A percentile compares a stretch with the other conserved stretches of the same genome.
phyloP scores from a whole-genome alignment of 1,139 yeast species.

The Schwanniomyces etchellsii region DNA sequence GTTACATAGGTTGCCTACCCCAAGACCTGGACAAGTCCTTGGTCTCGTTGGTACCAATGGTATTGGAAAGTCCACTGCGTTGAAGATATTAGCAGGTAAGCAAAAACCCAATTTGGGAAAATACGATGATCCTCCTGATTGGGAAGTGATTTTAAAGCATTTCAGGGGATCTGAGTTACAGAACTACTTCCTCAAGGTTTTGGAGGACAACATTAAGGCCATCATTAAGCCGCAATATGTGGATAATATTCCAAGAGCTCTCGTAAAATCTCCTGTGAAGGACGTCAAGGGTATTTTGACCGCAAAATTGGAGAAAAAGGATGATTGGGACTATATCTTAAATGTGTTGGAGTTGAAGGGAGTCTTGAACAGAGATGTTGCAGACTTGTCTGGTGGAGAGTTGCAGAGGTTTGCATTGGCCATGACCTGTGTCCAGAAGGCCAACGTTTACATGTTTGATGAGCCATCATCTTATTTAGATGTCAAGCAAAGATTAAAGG shows the following conservation, averaged over 20 bases:
- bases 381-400: conserved; percentile 94
- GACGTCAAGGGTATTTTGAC: conserved; percentile 82
- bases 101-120: conserved; percentile 95
- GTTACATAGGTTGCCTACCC: conserved; percentile 93
- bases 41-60: conserved; percentile 99
- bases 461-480: conserved; percentile 98
- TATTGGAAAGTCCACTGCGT: conserved; percentile 98
- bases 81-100: conserved; percentile 96
- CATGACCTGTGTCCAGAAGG: conserved; percentile 91
- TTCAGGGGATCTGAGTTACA: conserved; percentile 98
- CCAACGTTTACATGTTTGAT: conserved; percentile 97
- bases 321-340: conserved; percentile 57
- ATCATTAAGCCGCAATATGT: conserved; percentile 97
- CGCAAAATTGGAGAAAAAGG: conserved; percentile 63
- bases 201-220: conserved; percentile 91
- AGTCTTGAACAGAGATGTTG: conserved; percentile 79
- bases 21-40: conserved; percentile 97
- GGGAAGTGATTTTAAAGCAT: conserved; percentile 87
- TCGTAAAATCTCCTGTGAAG: conserved; percentile 78
- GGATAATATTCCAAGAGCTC: conserved; percentile 93
- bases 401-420: conserved; percentile 97
- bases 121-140: conserved; percentile 93
- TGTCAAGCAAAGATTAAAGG: conserved; percentile 97
- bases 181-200: conserved; percentile 86
- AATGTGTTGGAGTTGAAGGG: conserved; percentile 66